These are phyloP conservation scores for Stipa capillata DNA, from an alignment of 176 grass and related monocot species.

Conservation along the genomic window DNA sequence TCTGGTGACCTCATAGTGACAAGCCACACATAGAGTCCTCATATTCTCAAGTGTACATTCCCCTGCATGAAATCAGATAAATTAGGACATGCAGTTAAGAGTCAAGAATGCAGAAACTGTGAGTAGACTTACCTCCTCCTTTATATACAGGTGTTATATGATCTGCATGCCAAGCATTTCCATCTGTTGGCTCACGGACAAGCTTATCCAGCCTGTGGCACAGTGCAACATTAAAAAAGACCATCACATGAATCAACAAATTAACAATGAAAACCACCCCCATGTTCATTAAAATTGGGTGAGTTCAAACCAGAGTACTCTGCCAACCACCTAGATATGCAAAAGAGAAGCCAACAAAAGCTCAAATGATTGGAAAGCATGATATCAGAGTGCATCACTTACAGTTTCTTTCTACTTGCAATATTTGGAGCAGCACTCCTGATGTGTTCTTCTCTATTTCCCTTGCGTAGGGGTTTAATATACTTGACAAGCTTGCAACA, in stretches of 20 bases:
- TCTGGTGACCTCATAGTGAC: constrained; percentile 65
- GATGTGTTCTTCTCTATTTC: constrained; percentile 59
- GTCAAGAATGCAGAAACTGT: constrained; percentile 3
- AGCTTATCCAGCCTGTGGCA: constrained; percentile 63
- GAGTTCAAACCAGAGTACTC: not conserved
- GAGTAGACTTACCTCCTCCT: constrained; percentile 65
- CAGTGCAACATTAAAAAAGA: not conserved
- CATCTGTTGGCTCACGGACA: constrained; percentile 57
- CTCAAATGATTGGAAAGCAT: not conserved
- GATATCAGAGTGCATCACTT: constrained; percentile 23
- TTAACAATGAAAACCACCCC: not conserved
- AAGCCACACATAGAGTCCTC: constrained; percentile 94
- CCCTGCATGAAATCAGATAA: constrained; percentile 37
- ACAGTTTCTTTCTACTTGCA: constrained; percentile 74
- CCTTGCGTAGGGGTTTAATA: constrained; percentile 52
- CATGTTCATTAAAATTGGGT: not conserved
- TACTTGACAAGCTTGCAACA: constrained; percentile 69
- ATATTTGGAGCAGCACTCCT: constrained; percentile 74
- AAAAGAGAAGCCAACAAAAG: not conserved
- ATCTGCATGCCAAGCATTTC: constrained; percentile 92
- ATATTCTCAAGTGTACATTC: constrained; percentile 92
- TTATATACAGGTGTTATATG: constrained; percentile 82
- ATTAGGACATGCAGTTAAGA: constrained; percentile 19
- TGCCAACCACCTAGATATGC: not conserved
- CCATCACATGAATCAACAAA: constrained; percentile 12